Conservation (phyloP, 2,329 filamentous ascomycete species). For the Chaetomium olivaceum region DNA sequence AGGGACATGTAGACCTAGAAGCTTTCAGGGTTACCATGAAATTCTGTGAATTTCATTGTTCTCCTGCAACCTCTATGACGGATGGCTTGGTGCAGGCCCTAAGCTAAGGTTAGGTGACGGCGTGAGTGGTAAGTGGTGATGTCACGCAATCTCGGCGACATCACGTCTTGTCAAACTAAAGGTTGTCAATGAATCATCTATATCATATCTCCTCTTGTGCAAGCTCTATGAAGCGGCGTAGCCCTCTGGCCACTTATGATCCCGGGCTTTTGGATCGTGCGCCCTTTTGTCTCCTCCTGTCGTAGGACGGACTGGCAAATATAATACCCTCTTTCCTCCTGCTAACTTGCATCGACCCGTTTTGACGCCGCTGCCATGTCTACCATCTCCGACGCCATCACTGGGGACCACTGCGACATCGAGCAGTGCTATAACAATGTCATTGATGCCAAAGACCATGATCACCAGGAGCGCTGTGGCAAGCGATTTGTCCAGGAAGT, state of each 20-base stretch:
- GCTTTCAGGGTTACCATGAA: too few species aligned
- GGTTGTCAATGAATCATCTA: neutral
- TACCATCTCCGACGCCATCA: conserved; percentile 24
- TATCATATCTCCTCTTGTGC: neutral
- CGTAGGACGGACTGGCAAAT: neutral
- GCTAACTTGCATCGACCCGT: neutral
- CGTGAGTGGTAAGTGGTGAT: too few species aligned
- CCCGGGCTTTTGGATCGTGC: neutral
- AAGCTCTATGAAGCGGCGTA: too few species aligned
- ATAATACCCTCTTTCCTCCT: neutral
- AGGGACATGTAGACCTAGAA: too few species aligned
- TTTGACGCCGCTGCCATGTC: conserved; percentile 15
- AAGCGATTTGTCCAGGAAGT: conserved; percentile 57
- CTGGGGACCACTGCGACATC: conserved; percentile 14
- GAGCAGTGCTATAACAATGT: conserved; percentile 45
- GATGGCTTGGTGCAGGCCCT: too few species aligned
- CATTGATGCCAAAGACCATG: conserved; percentile 42
- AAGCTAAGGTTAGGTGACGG: too few species aligned
- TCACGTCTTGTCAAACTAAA: too few species aligned
- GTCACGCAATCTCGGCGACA: too few species aligned
- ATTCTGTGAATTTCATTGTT: too few species aligned
- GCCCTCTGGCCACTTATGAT: neutral
- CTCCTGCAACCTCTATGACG: too few species aligned
- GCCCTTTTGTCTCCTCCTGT: conserved; percentile 4
- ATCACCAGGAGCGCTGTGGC: conserved; percentile 47